Evolutionary conservation across 257 asterid genomes (phyloP).

Genomic region (Forsythia viridissima): DNA sequence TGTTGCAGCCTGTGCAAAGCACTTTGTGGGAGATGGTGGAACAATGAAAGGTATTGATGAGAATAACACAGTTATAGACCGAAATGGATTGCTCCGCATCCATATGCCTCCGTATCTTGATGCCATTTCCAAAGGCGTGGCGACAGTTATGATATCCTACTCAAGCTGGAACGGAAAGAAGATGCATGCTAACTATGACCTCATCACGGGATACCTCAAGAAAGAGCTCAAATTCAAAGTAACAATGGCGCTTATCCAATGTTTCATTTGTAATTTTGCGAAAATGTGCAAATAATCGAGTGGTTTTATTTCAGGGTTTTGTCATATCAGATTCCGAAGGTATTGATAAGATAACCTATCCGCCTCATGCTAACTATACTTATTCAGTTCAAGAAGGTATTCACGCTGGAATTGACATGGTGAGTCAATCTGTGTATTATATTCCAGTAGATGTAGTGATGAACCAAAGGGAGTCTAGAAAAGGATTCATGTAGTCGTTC

Average conservation of each 20-base stretch:
- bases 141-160: conserved; percentile 31
- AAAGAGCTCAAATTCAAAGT: conserved; percentile 19
- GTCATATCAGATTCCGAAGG: conserved; percentile 22
- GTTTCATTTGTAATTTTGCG: no score
- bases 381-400: conserved; percentile 23
- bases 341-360: conserved; percentile 4
- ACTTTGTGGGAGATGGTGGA: conserved; percentile 40
- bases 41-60: conserved; percentile 30
- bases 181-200: no score
- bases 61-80: conserved; percentile 15
- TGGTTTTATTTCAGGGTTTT: conserved; percentile 6
- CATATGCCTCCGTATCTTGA: conserved; percentile 32
- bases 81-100: conserved; percentile 22
- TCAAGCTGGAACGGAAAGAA: conserved; percentile 26
- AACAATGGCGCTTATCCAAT: no score
- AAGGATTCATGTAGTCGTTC: not conserved
- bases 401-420: conserved; percentile 28
- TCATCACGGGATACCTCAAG: conserved; percentile 24
- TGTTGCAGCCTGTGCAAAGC: conserved; percentile 34
- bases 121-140: conserved; percentile 29
- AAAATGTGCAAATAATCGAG: no score
- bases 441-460: no score
- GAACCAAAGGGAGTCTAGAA: no score
- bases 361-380: not conserved
- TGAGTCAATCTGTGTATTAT: no score